Conservation (phyloP, 208 protist species). For the Leishmania martiniquensis region DNA sequence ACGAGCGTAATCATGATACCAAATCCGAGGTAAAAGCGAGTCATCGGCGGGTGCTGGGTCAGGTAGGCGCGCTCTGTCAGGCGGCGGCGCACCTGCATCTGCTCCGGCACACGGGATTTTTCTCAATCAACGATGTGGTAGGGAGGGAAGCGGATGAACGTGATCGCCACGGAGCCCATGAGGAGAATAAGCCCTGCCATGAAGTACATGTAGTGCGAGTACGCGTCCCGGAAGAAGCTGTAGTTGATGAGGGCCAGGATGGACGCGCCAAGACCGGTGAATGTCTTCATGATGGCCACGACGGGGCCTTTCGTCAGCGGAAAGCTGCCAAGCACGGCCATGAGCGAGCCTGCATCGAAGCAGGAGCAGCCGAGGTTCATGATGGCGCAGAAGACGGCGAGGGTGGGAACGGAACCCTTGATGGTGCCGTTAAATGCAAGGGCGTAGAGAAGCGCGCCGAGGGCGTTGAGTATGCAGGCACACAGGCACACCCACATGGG, state of each 20-base stretch:
- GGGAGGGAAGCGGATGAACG: slow-evolving; percentile 51
- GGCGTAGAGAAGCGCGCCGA: slow-evolving; percentile 55
- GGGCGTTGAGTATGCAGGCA: slow-evolving; percentile 22
- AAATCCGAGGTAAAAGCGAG: slow-evolving; percentile 50
- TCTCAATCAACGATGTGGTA: slow-evolving; percentile 49
- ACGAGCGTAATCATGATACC: slow-evolving; percentile 40
- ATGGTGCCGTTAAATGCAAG: slow-evolving; percentile 63
- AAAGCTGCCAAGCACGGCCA: slow-evolving; percentile 64
- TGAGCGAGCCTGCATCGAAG: slow-evolving; percentile 69
- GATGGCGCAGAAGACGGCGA: slow-evolving; percentile 60
- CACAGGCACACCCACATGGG: slow-evolving; percentile 44
- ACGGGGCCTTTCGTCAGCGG: slow-evolving; percentile 47
- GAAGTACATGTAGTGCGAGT: slow-evolving; percentile 68
- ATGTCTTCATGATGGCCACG: slow-evolving; percentile 62
- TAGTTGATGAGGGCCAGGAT: slow-evolving; percentile 47
- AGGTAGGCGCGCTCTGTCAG: slow-evolving; percentile 64
- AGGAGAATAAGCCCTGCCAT: slow-evolving; percentile 35
- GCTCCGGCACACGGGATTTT: slow-evolving; percentile 30
- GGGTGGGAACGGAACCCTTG: slow-evolving; percentile 25
- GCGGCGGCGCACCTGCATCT: slow-evolving; percentile 37
- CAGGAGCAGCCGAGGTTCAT: slow-evolving; percentile 58
- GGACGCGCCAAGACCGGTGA: slow-evolving; percentile 53
- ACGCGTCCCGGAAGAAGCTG: slow-evolving; percentile 45
- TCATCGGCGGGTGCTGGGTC: slow-evolving; percentile 52
- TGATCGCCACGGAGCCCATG: slow-evolving; percentile 28